These are phyloP conservation scores for Draba incana DNA, from an alignment of 345 rosid genomes.

Conservation along the genomic window DNA sequence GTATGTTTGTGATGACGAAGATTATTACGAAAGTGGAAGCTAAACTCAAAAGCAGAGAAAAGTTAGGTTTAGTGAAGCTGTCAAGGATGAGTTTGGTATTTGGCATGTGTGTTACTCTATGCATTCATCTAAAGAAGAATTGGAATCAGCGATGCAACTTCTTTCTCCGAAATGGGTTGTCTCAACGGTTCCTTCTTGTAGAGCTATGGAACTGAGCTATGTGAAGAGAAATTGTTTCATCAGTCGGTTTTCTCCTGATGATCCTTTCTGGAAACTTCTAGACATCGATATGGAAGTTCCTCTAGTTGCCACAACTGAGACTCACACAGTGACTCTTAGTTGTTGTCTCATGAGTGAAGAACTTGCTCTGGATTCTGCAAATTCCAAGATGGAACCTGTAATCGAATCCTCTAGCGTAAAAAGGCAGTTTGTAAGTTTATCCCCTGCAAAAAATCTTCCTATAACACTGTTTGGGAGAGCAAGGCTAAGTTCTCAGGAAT, in stretches of 20 bases:
- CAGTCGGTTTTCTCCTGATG: conserved; percentile 49
- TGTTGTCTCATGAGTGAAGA: conserved; percentile 43
- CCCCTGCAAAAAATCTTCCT: conserved; percentile 50
- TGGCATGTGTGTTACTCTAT: conserved; percentile 95
- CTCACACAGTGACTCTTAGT: conserved; percentile 22
- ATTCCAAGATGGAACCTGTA: conserved; percentile 36
- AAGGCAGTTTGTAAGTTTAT: conserved; percentile 46
- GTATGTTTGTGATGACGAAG: conserved; percentile 76
- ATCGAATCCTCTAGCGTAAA: conserved; percentile 35
- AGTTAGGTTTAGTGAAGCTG: conserved; percentile 62
- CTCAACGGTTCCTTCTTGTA: conserved; percentile 75
- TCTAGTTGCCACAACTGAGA: conserved; percentile 34
- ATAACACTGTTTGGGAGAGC: conserved; percentile 81
- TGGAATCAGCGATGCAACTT: conserved; percentile 71
- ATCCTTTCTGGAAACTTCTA: conserved; percentile 81
- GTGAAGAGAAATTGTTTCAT: conserved; percentile 59
- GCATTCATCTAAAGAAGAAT: conserved; percentile 83
- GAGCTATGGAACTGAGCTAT: conserved; percentile 78
- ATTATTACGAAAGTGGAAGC: conserved; percentile 39
- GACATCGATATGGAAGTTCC: conserved; percentile 56
- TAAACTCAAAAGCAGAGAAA: conserved; percentile 46
- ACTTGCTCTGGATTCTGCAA: conserved; percentile 36
- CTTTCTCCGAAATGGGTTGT: conserved; percentile 83
- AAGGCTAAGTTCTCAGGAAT: conserved; percentile 51
- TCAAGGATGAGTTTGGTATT: conserved; percentile 72